Evolutionary conservation across 208 protist genomes (phyloP).

Genomic region (Blastocrithidia nonstop): DNA sequence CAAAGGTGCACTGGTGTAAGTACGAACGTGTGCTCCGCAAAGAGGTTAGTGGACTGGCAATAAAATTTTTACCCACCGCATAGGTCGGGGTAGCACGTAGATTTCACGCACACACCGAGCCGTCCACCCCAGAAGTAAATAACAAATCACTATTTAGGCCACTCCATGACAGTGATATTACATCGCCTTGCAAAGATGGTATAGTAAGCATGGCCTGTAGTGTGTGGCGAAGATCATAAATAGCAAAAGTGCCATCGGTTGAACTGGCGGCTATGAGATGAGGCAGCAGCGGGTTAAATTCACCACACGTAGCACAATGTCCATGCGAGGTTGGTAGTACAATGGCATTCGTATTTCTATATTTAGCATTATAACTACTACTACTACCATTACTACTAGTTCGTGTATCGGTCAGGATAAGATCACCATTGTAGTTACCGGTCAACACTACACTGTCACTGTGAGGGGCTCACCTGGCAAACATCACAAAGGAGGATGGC

Average conservation of each 20-base stretch:
- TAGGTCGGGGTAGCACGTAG: slow-evolving; percentile 55
- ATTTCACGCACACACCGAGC: slow-evolving; percentile 66
- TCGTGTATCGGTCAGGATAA: slow-evolving; percentile 49
- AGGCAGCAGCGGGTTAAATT: slow-evolving; percentile 62
- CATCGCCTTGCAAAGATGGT: slow-evolving; percentile 58
- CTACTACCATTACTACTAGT: too few relatives aligned
- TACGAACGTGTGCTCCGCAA: slow-evolving; percentile 43
- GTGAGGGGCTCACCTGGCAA: slow-evolving; percentile 50
- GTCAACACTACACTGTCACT: slow-evolving; percentile 49
- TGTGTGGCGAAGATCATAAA: slow-evolving; percentile 64
- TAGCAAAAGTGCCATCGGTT: slow-evolving; percentile 52
- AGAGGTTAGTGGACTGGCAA: slow-evolving; percentile 23
- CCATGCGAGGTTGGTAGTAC: slow-evolving; percentile 7
- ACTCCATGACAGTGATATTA: slow-evolving; percentile 43
- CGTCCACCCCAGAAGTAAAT: slow-evolving; percentile 58
- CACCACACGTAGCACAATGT: slow-evolving; percentile 14
- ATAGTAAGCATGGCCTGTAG: slow-evolving; percentile 27
- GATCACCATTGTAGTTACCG: slow-evolving; percentile 44
- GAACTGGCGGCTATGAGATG: slow-evolving; percentile 29
- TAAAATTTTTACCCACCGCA: slow-evolving; percentile 63
- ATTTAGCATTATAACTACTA: too few relatives aligned
- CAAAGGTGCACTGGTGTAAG: slow-evolving; percentile 46
- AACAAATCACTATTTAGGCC: slow-evolving; percentile 56
- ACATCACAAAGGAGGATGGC: slow-evolving; percentile 32
- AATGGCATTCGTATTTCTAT: slow-evolving; percentile 8